Conservation (phyloP, 257 asterid species). For the Lithospermum erythrorhizon region DNA sequence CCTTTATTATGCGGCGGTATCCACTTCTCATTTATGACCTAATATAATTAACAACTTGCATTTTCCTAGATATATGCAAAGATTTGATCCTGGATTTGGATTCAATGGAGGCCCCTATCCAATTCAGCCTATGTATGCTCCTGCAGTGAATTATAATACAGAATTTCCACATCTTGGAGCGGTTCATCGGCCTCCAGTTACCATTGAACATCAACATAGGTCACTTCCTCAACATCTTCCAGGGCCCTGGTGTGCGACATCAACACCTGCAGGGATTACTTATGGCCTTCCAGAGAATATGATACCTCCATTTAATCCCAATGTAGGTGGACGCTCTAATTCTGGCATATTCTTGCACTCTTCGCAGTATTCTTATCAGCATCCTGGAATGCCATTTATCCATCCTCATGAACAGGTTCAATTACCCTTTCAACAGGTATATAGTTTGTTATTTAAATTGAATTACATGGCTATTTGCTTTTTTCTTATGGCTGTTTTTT, state of each 20-base stretch:
- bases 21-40: background rate
- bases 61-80: conserved; percentile 69
- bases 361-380: conserved; percentile 78
- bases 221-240: conserved; percentile 75
- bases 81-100: conserved; percentile 98
- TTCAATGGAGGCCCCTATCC: conserved; percentile 71
- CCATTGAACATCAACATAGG: conserved; percentile 65
- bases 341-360: conserved; percentile 58
- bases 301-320: conserved; percentile 61
- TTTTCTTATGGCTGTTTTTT: too few species aligned
- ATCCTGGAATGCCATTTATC: conserved; percentile 63
- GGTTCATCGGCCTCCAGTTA: conserved; percentile 50
- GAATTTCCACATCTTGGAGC: conserved; percentile 96
- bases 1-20: background rate
- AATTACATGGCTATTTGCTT: too few species aligned
- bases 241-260: conserved; percentile 59
- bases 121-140: conserved; percentile 92
- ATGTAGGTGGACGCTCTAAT: conserved; percentile 47
- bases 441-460: background rate
- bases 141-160: conserved; percentile 80
- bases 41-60: background rate
- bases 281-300: conserved; percentile 70
- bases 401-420: conserved; percentile 81
- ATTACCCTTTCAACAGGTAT: conserved; percentile 85
- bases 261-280: conserved; percentile 62